phyloP scores from a whole-genome alignment of 2,329 filamentous ascomycete species.

The Microcyclosporella mali region DNA sequence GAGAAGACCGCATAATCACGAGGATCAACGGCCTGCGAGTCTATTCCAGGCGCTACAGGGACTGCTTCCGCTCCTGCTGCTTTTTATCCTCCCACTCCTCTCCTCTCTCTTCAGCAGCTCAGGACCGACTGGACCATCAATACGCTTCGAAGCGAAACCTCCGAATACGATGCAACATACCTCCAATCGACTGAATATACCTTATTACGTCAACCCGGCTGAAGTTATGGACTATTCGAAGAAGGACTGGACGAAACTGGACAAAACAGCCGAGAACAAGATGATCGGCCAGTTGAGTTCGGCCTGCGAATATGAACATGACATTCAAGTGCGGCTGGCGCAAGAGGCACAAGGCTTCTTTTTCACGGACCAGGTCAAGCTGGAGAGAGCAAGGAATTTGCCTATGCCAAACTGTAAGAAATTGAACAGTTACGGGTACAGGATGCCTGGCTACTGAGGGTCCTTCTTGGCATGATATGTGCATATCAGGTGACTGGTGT shows the following conservation, averaged over 20 bases:
- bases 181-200: slow-evolving; percentile 63
- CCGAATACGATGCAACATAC: slow-evolving; percentile 70
- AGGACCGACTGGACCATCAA: slow-evolving; percentile 55
- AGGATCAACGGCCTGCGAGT: slow-evolving; percentile 44
- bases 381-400: slow-evolving; percentile 62
- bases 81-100: slow-evolving; percentile 77
- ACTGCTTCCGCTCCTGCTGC: slow-evolving; percentile 72
- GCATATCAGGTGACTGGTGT: too few species aligned
- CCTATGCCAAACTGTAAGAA: slow-evolving; percentile 55
- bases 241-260: slow-evolving; percentile 66
- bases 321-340: slow-evolving; percentile 58
- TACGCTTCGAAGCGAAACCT: slow-evolving; percentile 66
- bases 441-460: slow-evolving; percentile 13
- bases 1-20: slow-evolving; percentile 62
- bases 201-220: slow-evolving; percentile 77
- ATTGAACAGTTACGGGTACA: slow-evolving; percentile 46
- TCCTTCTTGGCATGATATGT: too few species aligned
- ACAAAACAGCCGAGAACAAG: slow-evolving; percentile 67
- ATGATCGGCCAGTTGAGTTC: slow-evolving; percentile 62
- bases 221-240: slow-evolving; percentile 67
- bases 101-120: slow-evolving; percentile 64
- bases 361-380: slow-evolving; percentile 70
- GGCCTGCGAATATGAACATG: slow-evolving; percentile 69
- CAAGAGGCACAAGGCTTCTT: slow-evolving; percentile 86
- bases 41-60: slow-evolving; percentile 43